These are phyloP conservation scores for Clonostachys rhizophaga DNA, from an alignment of 2,329 filamentous ascomycete genomes.

Conservation along the genomic window DNA sequence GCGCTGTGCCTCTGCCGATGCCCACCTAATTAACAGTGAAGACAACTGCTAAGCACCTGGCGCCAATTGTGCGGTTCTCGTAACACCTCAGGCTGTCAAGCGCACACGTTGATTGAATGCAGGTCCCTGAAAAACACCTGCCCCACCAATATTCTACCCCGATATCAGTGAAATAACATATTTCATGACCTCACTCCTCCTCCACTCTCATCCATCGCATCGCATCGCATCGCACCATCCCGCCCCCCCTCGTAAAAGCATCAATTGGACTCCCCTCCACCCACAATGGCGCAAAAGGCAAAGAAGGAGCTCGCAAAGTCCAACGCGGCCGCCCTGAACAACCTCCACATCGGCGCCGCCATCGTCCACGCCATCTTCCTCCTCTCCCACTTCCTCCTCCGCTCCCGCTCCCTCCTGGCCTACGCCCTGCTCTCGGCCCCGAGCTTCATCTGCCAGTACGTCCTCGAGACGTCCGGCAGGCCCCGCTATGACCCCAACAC, in stretches of 20 bases:
- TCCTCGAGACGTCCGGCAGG: slow-evolving; percentile 79
- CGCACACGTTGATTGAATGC: too few species aligned
- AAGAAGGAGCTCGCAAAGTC: slow-evolving; percentile 67
- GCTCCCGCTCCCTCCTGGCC: slow-evolving; percentile 57
- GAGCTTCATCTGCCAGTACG: slow-evolving; percentile 73
- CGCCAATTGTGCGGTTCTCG: too few species aligned
- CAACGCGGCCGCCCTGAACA: slow-evolving; percentile 73
- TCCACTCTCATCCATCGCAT: neutral
- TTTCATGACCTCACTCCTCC: neutral
- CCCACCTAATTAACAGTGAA: too few species aligned
- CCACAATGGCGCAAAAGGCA: slow-evolving; percentile 55
- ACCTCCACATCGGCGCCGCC: slow-evolving; percentile 74
- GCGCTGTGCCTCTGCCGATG: too few species aligned
- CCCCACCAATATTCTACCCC: neutral
- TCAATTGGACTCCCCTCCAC: neutral
- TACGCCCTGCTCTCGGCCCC: slow-evolving; percentile 74
- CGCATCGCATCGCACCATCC: neutral
- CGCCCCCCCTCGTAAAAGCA: neutral
- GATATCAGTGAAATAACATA: neutral
- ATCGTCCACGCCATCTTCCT: slow-evolving; percentile 72
- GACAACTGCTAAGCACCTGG: too few species aligned
- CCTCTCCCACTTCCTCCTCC: slow-evolving; percentile 62
- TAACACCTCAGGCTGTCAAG: too few species aligned
- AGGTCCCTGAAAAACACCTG: neutral
- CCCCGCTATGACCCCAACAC: slow-evolving; percentile 65